These are phyloP conservation scores for barrel medic (Medicago truncatula) DNA, from an alignment of 306 rosid genomes.

Conservation along the genomic window DNA sequence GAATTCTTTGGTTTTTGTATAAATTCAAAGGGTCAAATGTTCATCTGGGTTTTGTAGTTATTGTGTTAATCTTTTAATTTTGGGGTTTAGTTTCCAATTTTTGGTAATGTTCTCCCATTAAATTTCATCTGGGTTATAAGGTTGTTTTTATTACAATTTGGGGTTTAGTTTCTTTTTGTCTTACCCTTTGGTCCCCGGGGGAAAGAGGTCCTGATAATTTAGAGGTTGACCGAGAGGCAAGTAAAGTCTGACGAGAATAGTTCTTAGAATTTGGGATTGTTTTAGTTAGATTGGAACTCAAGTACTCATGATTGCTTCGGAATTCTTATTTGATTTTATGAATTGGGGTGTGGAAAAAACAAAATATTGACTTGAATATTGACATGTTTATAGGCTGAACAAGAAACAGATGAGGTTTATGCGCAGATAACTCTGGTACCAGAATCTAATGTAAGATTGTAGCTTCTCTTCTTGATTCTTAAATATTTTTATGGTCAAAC, in stretches of 20 bases:
- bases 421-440: constrained; percentile 86
- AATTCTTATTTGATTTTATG: neutral
- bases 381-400: constrained; percentile 74
- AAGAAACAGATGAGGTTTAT: constrained; percentile 91
- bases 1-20: constrained; percentile 4
- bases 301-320: neutral
- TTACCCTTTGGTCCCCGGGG: neutral
- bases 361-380: constrained; percentile 45
- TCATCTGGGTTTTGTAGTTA: constrained; percentile 27
- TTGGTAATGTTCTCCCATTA: constrained; percentile 42
- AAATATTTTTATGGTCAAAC: constrained; percentile 39
- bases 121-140: neutral
- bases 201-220: neutral
- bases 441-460: constrained; percentile 70
- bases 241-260: neutral
- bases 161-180: neutral
- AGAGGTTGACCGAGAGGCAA: neutral
- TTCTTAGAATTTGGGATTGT: neutral
- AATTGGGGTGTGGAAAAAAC: neutral
- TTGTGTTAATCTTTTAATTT: neutral
- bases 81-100: constrained; percentile 10
- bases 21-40: neutral
- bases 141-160: neutral
- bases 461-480: constrained; percentile 31
- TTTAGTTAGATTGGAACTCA: neutral